Evolutionary conservation across 1,284 basidiomycete genomes (phyloP).

Genomic region (Leccinum subrobustum): DNA sequence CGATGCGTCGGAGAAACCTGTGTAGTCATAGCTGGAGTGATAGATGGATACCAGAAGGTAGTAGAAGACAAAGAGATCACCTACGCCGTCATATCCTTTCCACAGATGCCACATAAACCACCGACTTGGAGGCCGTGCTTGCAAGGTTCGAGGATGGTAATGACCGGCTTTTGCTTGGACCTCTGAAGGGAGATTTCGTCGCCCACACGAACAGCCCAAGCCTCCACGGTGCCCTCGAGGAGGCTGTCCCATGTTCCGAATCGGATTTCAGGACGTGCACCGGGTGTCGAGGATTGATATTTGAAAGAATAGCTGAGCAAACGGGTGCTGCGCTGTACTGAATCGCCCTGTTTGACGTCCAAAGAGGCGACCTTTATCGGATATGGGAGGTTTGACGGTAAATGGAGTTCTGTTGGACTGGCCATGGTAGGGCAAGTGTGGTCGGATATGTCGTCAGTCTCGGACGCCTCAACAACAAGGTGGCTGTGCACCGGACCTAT

Average conservation of each 20-base stretch:
- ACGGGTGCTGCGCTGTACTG: constrained; percentile 66
- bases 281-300: constrained; percentile 42
- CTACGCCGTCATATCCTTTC: constrained; percentile 90
- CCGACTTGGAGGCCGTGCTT: constrained; percentile 91
- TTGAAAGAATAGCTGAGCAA: constrained; percentile 81
- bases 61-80: constrained; percentile 30
- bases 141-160: constrained; percentile 81
- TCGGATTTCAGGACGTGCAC: constrained; percentile 58
- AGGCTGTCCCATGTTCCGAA: constrained; percentile 88
- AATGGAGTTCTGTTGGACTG: constrained; percentile 61
- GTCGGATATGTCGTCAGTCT: constrained; percentile 14
- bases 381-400: constrained; percentile 73
- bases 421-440: constrained; percentile 27
- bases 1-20: constrained; percentile 77
- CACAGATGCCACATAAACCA: constrained; percentile 92
- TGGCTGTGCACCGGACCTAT: constrained; percentile 25
- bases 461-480: neutral
- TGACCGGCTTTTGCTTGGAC: constrained; percentile 56
- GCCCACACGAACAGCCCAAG: constrained; percentile 63
- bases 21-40: constrained; percentile 75
- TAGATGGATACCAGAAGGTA: constrained; percentile 12
- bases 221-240: constrained; percentile 69
- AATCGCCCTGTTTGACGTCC: constrained; percentile 44
- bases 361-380: constrained; percentile 76
- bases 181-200: constrained; percentile 57